Conservation (phyloP, 306 rosid genomes). For the Ormosia semicastrata region DNA sequence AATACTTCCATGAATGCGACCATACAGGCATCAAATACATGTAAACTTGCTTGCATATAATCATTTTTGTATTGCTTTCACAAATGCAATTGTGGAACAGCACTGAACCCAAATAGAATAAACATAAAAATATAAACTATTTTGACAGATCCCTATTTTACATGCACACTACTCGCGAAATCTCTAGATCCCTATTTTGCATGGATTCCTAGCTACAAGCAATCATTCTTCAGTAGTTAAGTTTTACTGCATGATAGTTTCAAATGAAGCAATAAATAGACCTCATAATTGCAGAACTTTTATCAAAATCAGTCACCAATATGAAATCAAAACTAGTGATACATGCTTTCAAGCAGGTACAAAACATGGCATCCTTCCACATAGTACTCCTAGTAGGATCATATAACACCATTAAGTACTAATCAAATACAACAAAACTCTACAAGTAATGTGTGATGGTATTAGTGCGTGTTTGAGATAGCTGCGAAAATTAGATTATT, state of each 20-base stretch:
- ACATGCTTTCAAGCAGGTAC: constrained; percentile 21
- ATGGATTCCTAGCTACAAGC: not conserved
- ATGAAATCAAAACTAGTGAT: not conserved
- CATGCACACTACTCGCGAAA: not conserved
- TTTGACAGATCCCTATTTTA: not conserved
- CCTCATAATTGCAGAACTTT: not conserved
- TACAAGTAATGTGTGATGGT: not conserved
- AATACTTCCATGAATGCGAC: constrained; percentile 50
- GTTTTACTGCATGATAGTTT: not conserved
- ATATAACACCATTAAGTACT: not conserved
- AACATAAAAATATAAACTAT: not conserved
- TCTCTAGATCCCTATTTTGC: constrained; percentile 1
- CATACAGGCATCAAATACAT: constrained; percentile 48
- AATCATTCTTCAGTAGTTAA: not conserved
- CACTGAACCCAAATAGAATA: constrained; percentile 12
- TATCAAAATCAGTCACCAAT: not conserved
- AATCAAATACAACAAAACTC: not conserved
- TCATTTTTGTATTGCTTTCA: constrained; percentile 38
- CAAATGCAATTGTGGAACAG: constrained; percentile 26
- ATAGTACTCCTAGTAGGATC: not conserved
- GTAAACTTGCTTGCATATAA: constrained; percentile 37
- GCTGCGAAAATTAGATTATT: no score
- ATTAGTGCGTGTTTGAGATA: no score
- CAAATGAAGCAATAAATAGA: constrained; percentile 1
- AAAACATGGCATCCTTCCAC: constrained; percentile 1